Base-by-base conservation (phyloP, 2,329 filamentous ascomycete genomes). In the Ceratocystis lukuohia region DNA sequence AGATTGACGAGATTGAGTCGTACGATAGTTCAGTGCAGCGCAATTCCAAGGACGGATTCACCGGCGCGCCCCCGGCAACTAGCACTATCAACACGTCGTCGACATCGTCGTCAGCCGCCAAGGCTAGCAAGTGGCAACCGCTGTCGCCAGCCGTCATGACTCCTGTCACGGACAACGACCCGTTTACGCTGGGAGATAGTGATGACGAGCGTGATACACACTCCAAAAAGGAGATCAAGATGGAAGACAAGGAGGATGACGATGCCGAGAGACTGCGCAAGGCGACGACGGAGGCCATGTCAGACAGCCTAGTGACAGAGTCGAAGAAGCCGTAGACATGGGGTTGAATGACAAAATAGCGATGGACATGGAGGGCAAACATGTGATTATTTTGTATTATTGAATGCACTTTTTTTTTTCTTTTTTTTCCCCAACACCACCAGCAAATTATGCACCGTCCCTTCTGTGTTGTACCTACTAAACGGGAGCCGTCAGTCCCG, bases 61-160 rank as follows among this genome's bases (percentile, higher is more conserved):
- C 69, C 2, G 62, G 62, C 8, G 45, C 53, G 6, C 56, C 53
- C 28, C 56, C 56, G 20, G 57, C 56, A 7, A 45, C 61, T 15
- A 66, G 44, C 28, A 30, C 30, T 3, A 50, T 62, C 68, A 72
- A 74, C 37, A 30, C 56, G 5, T 33, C 25, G 25, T 57, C 53
- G 53, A 30, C 53, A 10, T 72, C 76, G 44, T 73, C 74, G 28
- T 74, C 78, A n/a, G 79, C 80, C 61, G 76, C 78, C 70, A 94
- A 91, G 77, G 77, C 84, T 59, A 96, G 92, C 82, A 99, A 99
- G 78, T 99, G 94, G 94, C 93, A 99, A 76, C 93, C 94, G 8
- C 79, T 99, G 71, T 91, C 92, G 12, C 82, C 87, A 0, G 85
- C 96, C 15, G 89, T 91, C 46, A 62, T 66, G 37, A 71, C 67